These are phyloP conservation scores for Serpula lacrymans DNA, from an alignment of 768 basidiomycete genomes.

Conservation along the genomic window DNA sequence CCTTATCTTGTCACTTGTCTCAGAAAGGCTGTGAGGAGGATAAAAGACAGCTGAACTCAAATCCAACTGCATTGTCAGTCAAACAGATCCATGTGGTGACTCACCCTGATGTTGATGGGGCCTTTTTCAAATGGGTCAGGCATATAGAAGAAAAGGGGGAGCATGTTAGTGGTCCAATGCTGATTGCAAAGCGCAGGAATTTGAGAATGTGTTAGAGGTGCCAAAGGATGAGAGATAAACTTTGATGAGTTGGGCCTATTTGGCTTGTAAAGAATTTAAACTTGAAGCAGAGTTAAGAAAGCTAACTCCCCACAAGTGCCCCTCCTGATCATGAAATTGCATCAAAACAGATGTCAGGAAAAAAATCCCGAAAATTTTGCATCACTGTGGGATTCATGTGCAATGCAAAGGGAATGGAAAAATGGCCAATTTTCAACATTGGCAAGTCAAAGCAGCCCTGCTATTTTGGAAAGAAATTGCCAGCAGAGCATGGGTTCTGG, in stretches of 20 bases:
- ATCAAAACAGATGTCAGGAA: constrained; percentile 28
- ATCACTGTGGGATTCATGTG: constrained; percentile 31
- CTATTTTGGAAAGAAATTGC: constrained; percentile 23
- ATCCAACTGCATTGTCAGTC: constrained; percentile 21
- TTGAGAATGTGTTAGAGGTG: constrained; percentile 23
- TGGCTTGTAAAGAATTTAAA: no score
- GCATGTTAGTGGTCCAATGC: constrained; percentile 24
- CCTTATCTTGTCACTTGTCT: constrained; percentile 18
- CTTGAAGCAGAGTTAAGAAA: no score
- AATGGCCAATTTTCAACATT: constrained; percentile 28
- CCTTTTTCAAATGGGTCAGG: constrained; percentile 26
- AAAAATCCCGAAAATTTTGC: constrained; percentile 28
- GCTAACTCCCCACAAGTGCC: no score
- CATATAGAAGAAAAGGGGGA: constrained; percentile 24
- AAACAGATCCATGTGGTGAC: constrained; percentile 27
- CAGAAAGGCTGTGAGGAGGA: constrained; percentile 3
- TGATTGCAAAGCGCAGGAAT: constrained; percentile 18
- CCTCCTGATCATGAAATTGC: constrained; percentile 32
- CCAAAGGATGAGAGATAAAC: constrained; percentile 24
- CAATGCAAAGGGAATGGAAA: constrained; percentile 31
- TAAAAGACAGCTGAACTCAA: constrained; percentile 1
- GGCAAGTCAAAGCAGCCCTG: constrained; percentile 29
- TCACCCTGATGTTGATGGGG: constrained; percentile 28
- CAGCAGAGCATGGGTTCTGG: constrained; percentile 23
- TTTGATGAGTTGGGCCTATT: constrained; percentile 21